phyloP scores from a whole-genome alignment of 2,329 filamentous ascomycete species.

The Hypoxylon sp. region DNA sequence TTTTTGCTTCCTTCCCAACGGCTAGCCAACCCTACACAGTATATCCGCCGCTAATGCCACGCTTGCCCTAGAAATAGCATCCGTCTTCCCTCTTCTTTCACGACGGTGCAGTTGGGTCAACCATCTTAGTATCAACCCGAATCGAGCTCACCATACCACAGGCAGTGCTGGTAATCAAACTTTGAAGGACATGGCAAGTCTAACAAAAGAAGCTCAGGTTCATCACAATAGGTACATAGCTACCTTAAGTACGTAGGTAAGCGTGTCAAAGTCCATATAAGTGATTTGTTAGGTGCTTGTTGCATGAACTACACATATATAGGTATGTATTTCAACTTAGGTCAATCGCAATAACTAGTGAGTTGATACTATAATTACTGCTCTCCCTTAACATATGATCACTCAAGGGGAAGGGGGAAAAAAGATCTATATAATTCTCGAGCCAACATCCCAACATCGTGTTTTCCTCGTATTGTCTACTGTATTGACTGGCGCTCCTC shows the following conservation, averaged over 20 bases:
- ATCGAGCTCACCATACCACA: constrained; percentile 10
- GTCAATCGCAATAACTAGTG: not conserved
- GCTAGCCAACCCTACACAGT: constrained; percentile 18
- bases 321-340: not conserved
- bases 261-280: constrained; percentile 12
- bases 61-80: constrained; percentile 16
- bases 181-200: not conserved
- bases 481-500: constrained; percentile 10
- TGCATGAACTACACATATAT: constrained; percentile 8
- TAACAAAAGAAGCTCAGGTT: not conserved
- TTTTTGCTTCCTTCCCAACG: constrained; percentile 13
- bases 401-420: constrained; percentile 5
- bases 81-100: constrained; percentile 15
- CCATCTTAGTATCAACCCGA: not conserved
- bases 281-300: not conserved
- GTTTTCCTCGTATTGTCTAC: constrained; percentile 37
- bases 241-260: not conserved
- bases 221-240: not conserved
- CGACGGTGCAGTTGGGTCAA: not conserved
- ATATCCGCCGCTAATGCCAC: constrained; percentile 32
- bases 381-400: not conserved
- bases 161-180: constrained; percentile 13
- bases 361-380: not conserved
- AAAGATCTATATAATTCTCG: constrained; percentile 20
- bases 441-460: constrained; percentile 30